Evolutionary conservation across 1,139 yeast genomes (phyloP), one percentile per base, ranked within the genome.

Genomic region (Lodderomyces pseudojiufengensis): DNA sequence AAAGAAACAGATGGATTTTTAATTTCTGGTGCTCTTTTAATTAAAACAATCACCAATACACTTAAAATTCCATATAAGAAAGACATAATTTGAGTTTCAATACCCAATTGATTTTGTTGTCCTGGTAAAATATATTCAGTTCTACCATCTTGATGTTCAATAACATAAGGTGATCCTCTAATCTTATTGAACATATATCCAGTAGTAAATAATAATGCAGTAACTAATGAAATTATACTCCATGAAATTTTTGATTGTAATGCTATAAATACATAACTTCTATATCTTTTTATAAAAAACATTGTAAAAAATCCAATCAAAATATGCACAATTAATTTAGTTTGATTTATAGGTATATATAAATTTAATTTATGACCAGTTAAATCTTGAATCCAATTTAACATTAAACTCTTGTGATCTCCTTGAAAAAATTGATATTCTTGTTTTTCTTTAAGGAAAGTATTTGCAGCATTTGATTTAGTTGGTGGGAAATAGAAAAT

Each of bases 101-200:
- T 74, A 5, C 85, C 97, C 42, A 76, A 74, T 60, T 92, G 98
- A 35, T 65, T 65, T 51, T 82, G 85, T 49, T 84, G 88, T 23
- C 85, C 80, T 6, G 73, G 70, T 8, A 66, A 51, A 51, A 90
- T 77, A 55, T 86, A 88, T 29, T 74, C 71, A 3, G 74, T 68
- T 3, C 61, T 60, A 21, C 90, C 92, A 33, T 73, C 63, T 7
- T 66, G 68, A 36, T 69, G 72, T 32, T 73, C 73, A 41, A 78
- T 80, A 25, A 83, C 69, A 51, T 80, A 84, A 13, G 87, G 95
- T 7, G 81, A 73, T 29, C 75, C 75, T 56, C 97, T 78, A 45
- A 92, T 92, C 49, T 78, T 77, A 57, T 87, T 88, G 73, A 79
- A 92, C 98, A 92, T 92, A 61, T 88, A 85, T 11, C 98, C 98